Percentiles rank a stretch among this genome's conserved stretches.
Conservation (phyloP, 208 protist genomes). For the Acanthamoeba royreba region DNA sequence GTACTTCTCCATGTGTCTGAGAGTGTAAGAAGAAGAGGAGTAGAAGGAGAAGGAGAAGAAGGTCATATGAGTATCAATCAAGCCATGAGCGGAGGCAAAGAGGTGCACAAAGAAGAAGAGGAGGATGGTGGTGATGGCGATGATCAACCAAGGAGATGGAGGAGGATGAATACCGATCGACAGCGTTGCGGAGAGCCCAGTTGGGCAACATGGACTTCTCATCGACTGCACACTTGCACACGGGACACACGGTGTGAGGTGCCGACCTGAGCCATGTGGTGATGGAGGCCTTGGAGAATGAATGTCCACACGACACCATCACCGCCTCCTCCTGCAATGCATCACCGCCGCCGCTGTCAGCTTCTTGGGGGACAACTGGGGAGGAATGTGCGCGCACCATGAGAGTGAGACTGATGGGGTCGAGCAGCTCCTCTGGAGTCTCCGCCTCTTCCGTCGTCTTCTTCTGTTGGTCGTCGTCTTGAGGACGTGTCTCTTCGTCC, state of each 20-base stretch:
- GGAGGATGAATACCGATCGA: neutral
- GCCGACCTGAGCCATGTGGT: neutral
- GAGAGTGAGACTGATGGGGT: neutral
- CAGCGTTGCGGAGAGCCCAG: neutral
- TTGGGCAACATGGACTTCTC: neutral
- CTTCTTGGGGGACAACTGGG: neutral
- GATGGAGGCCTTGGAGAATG: neutral
- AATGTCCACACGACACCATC: neutral
- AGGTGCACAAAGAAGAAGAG: neutral
- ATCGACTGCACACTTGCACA: neutral
- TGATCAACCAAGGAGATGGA: neutral
- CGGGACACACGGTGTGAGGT: neutral
- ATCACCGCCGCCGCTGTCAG: neutral
- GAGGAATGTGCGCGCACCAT: neutral
- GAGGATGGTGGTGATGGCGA: neutral
- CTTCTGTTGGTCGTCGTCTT: too few relatives aligned
- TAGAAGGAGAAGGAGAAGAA: too few relatives aligned
- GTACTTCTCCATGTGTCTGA: neutral
- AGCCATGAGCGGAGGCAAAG: neutral
- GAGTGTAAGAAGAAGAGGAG: too few relatives aligned
- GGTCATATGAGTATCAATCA: neutral
- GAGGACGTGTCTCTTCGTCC: too few relatives aligned
- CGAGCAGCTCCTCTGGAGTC: neutral
- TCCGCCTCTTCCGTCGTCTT: too few relatives aligned
- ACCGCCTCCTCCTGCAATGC: neutral